These are phyloP conservation scores for Heliosperma pusillum DNA, from an alignment of 148 eudicot species.

Conservation along the genomic window DNA sequence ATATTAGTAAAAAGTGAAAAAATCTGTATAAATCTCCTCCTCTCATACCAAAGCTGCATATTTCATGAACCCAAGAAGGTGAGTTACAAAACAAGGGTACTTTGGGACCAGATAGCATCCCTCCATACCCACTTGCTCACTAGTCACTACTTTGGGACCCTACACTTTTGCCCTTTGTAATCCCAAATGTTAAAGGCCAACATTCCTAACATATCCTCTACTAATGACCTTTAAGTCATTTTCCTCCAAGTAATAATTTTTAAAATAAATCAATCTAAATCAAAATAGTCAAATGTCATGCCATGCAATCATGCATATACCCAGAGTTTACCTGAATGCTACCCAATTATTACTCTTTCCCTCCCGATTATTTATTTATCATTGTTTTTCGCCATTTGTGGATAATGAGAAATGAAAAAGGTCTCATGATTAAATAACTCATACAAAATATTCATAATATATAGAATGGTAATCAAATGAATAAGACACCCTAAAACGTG, in stretches of 20 bases:
- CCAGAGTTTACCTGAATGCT: too few relatives aligned
- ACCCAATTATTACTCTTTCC: too few relatives aligned
- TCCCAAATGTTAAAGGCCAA: background rate
- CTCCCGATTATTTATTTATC: too few relatives aligned
- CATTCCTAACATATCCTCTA: constrained; percentile 1
- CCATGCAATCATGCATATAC: background rate
- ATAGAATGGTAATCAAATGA: too few relatives aligned
- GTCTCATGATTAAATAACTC: too few relatives aligned
- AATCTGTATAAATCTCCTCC: background rate
- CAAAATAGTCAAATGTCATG: background rate
- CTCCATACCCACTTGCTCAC: constrained; percentile 15
- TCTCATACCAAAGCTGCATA: background rate
- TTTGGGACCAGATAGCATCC: constrained; percentile 25
- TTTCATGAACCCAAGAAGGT: constrained; percentile 1
- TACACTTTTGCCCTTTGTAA: background rate
- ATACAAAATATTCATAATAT: too few relatives aligned
- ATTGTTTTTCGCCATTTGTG: too few relatives aligned
- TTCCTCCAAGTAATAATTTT: background rate
- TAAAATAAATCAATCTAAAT: background rate
- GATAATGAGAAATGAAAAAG: too few relatives aligned
- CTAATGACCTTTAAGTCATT: background rate
- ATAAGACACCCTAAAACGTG: too few relatives aligned
- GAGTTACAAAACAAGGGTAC: constrained; percentile 7
- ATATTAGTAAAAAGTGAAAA: too few relatives aligned
- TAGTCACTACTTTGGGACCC: constrained; percentile 19